phyloP scores from a whole-genome alignment of 2,329 filamentous ascomycete species.

The Penicillium sp. region DNA sequence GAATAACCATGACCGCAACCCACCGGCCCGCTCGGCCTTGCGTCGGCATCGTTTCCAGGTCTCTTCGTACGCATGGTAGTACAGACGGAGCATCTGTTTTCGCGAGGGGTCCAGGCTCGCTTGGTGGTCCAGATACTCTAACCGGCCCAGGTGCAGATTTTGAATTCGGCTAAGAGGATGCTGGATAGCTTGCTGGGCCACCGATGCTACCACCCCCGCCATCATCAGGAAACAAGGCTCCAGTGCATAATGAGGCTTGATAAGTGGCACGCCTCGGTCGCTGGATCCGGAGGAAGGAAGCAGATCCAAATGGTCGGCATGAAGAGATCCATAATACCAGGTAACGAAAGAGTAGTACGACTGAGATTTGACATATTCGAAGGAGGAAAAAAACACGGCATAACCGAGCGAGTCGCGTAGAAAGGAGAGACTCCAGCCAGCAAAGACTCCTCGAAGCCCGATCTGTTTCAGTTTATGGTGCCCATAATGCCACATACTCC shows the following conservation, averaged over 20 bases:
- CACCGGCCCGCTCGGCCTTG: conserved; percentile 52
- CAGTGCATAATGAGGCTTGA: conserved; percentile 63
- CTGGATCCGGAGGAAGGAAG: conserved; percentile 28
- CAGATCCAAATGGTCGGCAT: conserved; percentile 26
- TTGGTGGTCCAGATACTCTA: conserved; percentile 61
- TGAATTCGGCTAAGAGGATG: conserved; percentile 62
- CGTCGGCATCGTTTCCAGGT: conserved; percentile 57
- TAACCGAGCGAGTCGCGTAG: conserved; percentile 62
- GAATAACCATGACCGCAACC: conserved; percentile 59
- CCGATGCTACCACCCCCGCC: conserved; percentile 59
- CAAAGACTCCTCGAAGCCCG: conserved; percentile 61
- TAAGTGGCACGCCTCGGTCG: conserved; percentile 44
- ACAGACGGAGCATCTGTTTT: conserved; percentile 52
- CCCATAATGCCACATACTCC: conserved; percentile 65
- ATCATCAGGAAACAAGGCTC: conserved; percentile 63
- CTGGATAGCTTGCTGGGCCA: conserved; percentile 59
- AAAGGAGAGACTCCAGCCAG: conserved; percentile 61
- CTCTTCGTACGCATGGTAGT: conserved; percentile 62
- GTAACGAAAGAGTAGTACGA: conserved; percentile 62
- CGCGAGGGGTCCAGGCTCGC: conserved; percentile 44
- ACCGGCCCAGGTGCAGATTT: conserved; percentile 58
- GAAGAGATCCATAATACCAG: conserved; percentile 55
- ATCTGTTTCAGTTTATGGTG: conserved; percentile 59
- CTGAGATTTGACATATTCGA: conserved; percentile 65
- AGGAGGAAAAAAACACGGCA: conserved; percentile 62